Evolutionary conservation across 169 alveolate genomes (phyloP).

Genomic region (Eimeria praecox): DNA sequence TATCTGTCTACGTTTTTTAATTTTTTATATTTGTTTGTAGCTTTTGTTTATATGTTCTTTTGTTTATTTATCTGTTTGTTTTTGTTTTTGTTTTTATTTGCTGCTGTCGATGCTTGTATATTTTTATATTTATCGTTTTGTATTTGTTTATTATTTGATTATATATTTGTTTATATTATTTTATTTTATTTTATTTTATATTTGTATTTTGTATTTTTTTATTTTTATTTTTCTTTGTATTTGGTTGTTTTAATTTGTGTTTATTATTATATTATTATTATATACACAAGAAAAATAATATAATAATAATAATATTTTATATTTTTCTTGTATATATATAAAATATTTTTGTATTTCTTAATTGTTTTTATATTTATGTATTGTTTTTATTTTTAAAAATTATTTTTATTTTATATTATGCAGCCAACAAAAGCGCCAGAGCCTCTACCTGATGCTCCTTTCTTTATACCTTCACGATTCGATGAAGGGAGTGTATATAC

Average conservation of each 20-base stretch:
- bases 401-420: neutral
- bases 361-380: neutral
- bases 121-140: neutral
- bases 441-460: conserved; percentile 33
- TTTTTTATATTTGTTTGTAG: too few relatives aligned
- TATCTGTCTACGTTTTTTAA: too few relatives aligned
- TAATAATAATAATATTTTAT: too few relatives aligned
- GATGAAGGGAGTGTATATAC: neutral
- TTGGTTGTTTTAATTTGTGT: too few relatives aligned
- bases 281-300: too few relatives aligned
- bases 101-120: neutral
- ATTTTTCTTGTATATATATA: too few relatives aligned
- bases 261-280: too few relatives aligned
- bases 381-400: too few relatives aligned
- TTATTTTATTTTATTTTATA: neutral
- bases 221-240: neutral
- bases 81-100: neutral
- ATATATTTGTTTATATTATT: too few relatives aligned
- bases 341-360: neutral
- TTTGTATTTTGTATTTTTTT: neutral
- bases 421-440: neutral
- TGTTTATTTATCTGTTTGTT: neutral
- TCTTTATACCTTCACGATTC: conserved; percentile 17
- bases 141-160: neutral
- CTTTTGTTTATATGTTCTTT: neutral